Conservation (phyloP, 2,329 filamentous ascomycete species). For the Annulohypoxylon truncatum region DNA sequence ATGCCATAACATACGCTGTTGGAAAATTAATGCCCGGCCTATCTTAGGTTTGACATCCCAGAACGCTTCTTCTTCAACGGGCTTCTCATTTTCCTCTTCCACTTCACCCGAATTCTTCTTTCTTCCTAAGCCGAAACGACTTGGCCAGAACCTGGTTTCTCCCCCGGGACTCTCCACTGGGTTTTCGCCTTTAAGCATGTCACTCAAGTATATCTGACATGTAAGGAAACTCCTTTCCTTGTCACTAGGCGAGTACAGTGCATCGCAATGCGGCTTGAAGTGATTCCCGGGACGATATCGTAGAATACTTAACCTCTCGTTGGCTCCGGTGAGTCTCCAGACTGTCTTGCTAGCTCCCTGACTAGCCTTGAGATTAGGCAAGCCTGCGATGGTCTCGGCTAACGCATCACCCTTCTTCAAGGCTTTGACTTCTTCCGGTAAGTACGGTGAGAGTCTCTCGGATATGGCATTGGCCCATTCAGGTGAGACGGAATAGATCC, state of each 20-base stretch:
- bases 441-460: constrained; percentile 34
- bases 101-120: constrained; percentile 34
- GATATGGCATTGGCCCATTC: constrained; percentile 43
- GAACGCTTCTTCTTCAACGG: constrained; percentile 32
- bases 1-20: constrained; percentile 51
- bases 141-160: constrained; percentile 45
- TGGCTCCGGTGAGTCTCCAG: constrained; percentile 56
- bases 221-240: constrained; percentile 50
- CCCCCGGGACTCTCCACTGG: constrained; percentile 32
- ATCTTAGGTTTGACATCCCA: constrained; percentile 49
- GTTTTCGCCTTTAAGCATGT: constrained; percentile 33
- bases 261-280: constrained; percentile 59
- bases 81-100: constrained; percentile 1
- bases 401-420: constrained; percentile 39
- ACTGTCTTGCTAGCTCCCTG: constrained; percentile 44
- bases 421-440: constrained; percentile 40
- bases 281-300: constrained; percentile 69
- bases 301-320: constrained; percentile 70
- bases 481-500: constrained; percentile 42
- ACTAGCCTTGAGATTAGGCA: constrained; percentile 42
- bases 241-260: constrained; percentile 39
- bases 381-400: constrained; percentile 41
- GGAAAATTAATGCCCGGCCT: constrained; percentile 49
- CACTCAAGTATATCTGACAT: constrained; percentile 49
- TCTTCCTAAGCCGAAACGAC: constrained; percentile 43